phyloP scores from a whole-genome alignment of 2,329 filamentous ascomycete genomes.

The Biscogniauxia sp. region DNA sequence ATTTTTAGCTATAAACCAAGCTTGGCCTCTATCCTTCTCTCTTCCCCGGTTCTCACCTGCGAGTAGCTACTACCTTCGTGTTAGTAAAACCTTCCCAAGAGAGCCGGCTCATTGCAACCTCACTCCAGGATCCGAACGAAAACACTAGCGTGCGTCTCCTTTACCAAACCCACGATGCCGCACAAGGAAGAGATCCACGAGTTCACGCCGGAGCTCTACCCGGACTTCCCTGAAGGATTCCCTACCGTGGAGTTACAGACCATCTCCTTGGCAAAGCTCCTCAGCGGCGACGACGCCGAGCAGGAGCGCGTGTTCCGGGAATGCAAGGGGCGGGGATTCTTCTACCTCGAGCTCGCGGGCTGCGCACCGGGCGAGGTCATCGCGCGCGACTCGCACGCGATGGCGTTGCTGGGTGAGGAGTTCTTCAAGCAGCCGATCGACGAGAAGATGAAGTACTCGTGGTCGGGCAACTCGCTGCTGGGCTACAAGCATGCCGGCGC shows the following conservation, averaged over 20 bases:
- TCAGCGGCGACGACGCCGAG: slow-evolving; percentile 20
- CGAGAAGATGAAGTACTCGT: slow-evolving; percentile 27
- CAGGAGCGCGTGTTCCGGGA: slow-evolving; percentile 24
- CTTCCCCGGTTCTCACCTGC: no score
- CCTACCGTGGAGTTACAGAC: slow-evolving; percentile 28
- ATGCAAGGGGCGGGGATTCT: slow-evolving; percentile 32
- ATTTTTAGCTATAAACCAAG: no score
- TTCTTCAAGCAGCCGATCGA: slow-evolving; percentile 29
- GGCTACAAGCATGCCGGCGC: slow-evolving; percentile 34
- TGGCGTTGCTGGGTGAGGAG: slow-evolving; percentile 24
- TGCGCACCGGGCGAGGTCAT: slow-evolving; percentile 23
- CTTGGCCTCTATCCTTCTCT: no score
- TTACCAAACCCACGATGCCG: slow-evolving; percentile 18
- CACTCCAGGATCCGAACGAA: background rate
- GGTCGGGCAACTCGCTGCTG: slow-evolving; percentile 25
- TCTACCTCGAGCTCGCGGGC: slow-evolving; percentile 30
- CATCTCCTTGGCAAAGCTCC: slow-evolving; percentile 29
- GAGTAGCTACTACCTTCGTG: no score
- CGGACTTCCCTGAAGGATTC: slow-evolving; percentile 27
- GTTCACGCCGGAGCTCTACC: slow-evolving; percentile 27
- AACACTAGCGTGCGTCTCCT: background rate
- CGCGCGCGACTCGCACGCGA: slow-evolving; percentile 16
- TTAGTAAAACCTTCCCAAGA: no score
- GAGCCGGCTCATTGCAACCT: background rate
- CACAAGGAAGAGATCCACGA: slow-evolving; percentile 25